These are phyloP conservation scores for Candida quercuum DNA, from an alignment of 805 yeast genomes.

Conservation along the genomic window DNA sequence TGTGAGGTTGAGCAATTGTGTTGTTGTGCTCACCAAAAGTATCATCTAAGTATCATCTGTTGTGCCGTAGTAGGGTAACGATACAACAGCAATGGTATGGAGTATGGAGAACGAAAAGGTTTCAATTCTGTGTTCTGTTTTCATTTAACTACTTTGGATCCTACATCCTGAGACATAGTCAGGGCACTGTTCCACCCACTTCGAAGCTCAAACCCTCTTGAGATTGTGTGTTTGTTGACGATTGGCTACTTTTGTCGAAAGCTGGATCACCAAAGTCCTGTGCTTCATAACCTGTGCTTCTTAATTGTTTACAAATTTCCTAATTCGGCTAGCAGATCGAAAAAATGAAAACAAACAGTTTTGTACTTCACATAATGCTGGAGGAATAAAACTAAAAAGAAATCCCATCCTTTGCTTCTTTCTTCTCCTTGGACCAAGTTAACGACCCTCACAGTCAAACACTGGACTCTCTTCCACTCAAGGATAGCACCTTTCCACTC, in stretches of 20 bases:
- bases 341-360: slow-evolving; percentile 13
- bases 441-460: no score
- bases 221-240: slow-evolving; percentile 3
- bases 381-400: background rate
- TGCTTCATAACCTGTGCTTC: slow-evolving; percentile 7
- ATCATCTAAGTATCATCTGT: no score
- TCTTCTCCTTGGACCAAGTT: no score
- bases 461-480: no score
- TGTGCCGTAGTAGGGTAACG: no score
- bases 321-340: slow-evolving; percentile 8
- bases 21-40: no score
- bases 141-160: background rate
- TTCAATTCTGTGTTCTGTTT: background rate
- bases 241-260: slow-evolving; percentile 3
- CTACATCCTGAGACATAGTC: background rate
- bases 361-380: background rate
- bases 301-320: slow-evolving; percentile 24
- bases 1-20: no score
- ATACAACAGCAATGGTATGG: no score
- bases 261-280: background rate
- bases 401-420: background rate
- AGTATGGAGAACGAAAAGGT: no score
- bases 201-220: background rate
- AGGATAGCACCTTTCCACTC: no score
- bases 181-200: no score